Conservation (phyloP, 176 grass and related monocot species). For the Phragmites australis region DNA sequence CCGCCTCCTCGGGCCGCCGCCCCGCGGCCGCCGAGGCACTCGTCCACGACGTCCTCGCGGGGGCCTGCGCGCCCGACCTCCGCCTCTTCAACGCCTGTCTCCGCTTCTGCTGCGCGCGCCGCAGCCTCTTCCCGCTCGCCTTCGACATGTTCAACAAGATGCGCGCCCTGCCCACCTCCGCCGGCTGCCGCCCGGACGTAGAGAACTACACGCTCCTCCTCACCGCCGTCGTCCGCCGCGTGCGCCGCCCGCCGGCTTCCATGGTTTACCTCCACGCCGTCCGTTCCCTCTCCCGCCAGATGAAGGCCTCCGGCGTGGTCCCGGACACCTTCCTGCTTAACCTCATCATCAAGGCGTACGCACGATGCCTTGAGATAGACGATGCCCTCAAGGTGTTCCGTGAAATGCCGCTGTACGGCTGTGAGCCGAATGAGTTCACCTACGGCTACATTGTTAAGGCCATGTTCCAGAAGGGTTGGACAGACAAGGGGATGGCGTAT, state of each 20-base stretch:
- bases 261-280: slow-evolving; percentile 83
- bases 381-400: slow-evolving; percentile 82
- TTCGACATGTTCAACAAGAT: slow-evolving; percentile 97
- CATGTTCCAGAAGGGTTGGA: slow-evolving; percentile 79
- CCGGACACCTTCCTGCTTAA: slow-evolving; percentile 86
- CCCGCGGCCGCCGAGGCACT: slow-evolving; percentile 59
- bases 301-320: slow-evolving; percentile 85
- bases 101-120: slow-evolving; percentile 81
- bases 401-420: slow-evolving; percentile 83
- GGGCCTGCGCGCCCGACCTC: slow-evolving; percentile 68
- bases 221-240: slow-evolving; percentile 55
- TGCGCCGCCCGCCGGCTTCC: slow-evolving; percentile 69
- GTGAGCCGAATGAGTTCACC: slow-evolving; percentile 79
- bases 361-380: slow-evolving; percentile 70
- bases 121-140: slow-evolving; percentile 72
- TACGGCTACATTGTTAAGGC: slow-evolving; percentile 83
- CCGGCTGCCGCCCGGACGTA: slow-evolving; percentile 54
- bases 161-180: slow-evolving; percentile 36
- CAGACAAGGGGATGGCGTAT: slow-evolving; percentile 53
- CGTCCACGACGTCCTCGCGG: slow-evolving; percentile 76
- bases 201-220: slow-evolving; percentile 89
- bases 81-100: slow-evolving; percentile 70
- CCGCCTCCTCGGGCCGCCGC: slow-evolving; percentile 57
- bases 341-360: slow-evolving; percentile 85
- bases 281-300: slow-evolving; percentile 71